Evolutionary conservation across 129 eudicot genomes (phyloP), one percentile per base, ranked within the genome.

Genomic region (Lactuca sativa): DNA sequence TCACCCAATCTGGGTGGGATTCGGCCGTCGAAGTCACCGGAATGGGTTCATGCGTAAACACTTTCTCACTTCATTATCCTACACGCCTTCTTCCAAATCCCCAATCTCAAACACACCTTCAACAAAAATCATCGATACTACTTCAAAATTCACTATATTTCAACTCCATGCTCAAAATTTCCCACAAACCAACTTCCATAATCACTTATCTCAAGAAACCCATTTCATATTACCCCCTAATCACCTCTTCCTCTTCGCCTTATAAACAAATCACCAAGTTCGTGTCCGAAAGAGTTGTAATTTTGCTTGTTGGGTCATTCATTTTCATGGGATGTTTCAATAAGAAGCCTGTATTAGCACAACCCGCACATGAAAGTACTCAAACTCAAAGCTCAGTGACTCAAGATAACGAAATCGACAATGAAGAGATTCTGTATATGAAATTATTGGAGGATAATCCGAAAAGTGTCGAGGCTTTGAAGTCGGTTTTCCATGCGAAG

Each of bases 241-340:
- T 62, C 13, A 58, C 73, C 56, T 71, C 67, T 25, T 57, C 66
- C n/a, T 38, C 73, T 32, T 37, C 86, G 15, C 17, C 85, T 82
- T 77, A 48, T 61, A 76, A 80, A 58, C 41, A n/a, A 12, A 37
- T 85, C 43, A 59, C 81, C 54, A 82, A 69, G 5, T 40, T 71
- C 61, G 11, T 88, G 10, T 47, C 80, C 4, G 79, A 84, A 78
- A 89, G 79, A 74, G 62, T 81, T 69, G 85, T 69, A 0, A 7
- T 79, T 74, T 44, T 84, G 47, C 82, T 92, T 43, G 37, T 89
- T 74, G 98, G 95, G 71, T 93, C 95, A n/a, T 78, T 93, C 40
- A 7, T 89, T 47, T 85, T 89, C 68, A 68, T 82, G 84, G 95
- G 95, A 8, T 59, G 34, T 77, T 54, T 74, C 9, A 71, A 44